Evolutionary conservation across 1,284 basidiomycete genomes (phyloP).

Genomic region (Cryptococcus jaspeensis): DNA sequence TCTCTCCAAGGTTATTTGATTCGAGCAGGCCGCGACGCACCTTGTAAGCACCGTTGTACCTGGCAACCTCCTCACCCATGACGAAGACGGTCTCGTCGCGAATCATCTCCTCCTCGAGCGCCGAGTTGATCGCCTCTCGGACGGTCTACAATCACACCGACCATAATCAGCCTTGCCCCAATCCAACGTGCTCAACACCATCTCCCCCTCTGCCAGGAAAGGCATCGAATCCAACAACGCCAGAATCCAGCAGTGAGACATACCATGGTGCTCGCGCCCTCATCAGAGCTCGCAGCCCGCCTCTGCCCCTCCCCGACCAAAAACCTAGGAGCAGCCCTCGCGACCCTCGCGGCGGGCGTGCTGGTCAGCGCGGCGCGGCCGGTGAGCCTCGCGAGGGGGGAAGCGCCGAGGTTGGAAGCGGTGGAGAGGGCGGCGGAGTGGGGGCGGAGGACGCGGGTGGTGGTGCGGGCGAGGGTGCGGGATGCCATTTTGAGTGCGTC

Average conservation of each 20-base stretch:
- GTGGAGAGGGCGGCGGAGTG: conserved; percentile 15
- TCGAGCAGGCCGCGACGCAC: conserved; percentile 51
- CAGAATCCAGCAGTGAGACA: conserved; percentile 16
- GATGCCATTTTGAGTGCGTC: conserved; percentile 31
- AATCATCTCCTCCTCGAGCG: conserved; percentile 99
- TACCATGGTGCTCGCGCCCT: conserved; percentile 44
- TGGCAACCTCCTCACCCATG: conserved; percentile 96
- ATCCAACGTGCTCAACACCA: conserved; percentile 9
- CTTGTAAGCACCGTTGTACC: conserved; percentile 99
- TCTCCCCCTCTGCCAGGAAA: conserved; percentile 1
- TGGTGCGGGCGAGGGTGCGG: conserved; percentile 16
- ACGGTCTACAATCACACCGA: conserved; percentile 89
- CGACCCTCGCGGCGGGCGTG: conserved; percentile 43
- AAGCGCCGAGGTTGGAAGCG: conserved; percentile 26
- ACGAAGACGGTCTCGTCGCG: conserved; percentile 94
- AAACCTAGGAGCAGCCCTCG: conserved; percentile 29
- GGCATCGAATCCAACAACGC: background rate
- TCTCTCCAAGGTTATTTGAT: background rate
- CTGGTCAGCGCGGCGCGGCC: conserved; percentile 38
- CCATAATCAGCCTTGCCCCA: conserved; percentile 49
- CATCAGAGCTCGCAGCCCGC: conserved; percentile 40
- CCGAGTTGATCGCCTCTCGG: conserved; percentile 93
- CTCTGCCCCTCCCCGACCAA: conserved; percentile 30
- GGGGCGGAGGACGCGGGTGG: conserved; percentile 10
- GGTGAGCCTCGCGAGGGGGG: conserved; percentile 10